Base-by-base conservation (phyloP, 257 asterid genomes). In the Coffea canephora region DNA sequence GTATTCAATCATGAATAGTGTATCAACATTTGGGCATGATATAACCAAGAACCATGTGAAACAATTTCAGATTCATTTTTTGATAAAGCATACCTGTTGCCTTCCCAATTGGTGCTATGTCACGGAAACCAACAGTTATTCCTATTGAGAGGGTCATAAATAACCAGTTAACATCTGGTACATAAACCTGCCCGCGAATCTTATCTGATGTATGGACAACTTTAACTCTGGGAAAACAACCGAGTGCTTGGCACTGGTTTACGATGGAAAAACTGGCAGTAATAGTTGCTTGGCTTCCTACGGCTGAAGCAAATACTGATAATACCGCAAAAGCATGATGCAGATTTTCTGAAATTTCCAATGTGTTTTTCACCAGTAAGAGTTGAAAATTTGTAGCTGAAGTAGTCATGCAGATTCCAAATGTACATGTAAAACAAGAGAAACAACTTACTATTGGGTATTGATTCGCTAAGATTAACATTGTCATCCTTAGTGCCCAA, bases 281-380 rank as follows among this genome's bases (percentile, higher is more conserved):
- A 21, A 95, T 93, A 48, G 99, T 93, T 43, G 97, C 99, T 85
- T 95, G 99, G 84, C 99, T 95, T 78, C 97, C 99, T n/a, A 95
- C 96, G 0, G 95, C 97, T 6, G 99, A 90, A 79, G 99, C 98
- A 81, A 95, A 86, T 81, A 93, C 79, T 4, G 99, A 91, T 84
- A 95, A 64, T 76, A 90, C 91, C 7, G 97, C 91, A 78, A 95
- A 92, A 68, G 85, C 86, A 67, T 92, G 98, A 85, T 91, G 94
- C 86, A 87, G 90, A 78, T 82, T 81, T 84, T 86, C 99, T 91
- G 96, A 73, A 70, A 82, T 73, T 54, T 61, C 21, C 74, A 71
- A 71, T 10, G 83, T 72, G 77, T 3, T 39, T 50, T 83, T 71
- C 64, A 48, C 79, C 77, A 69, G 61, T 81, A 75, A 80, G 84